Conservation (phyloP, 768 basidiomycete species). For the Boletus sp. region DNA sequence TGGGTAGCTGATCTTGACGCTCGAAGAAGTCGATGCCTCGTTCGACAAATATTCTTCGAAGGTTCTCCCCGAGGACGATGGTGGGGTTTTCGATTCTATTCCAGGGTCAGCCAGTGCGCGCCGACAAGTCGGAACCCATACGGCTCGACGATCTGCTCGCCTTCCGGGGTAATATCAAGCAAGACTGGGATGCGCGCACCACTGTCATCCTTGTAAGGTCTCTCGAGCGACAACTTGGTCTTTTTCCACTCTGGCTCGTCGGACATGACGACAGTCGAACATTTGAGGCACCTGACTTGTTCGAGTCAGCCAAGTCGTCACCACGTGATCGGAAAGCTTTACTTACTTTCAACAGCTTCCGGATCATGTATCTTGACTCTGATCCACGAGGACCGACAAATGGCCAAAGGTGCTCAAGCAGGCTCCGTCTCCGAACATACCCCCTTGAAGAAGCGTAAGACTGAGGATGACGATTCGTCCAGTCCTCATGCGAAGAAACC, state of each 20-base stretch:
- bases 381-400: constrained; percentile 32
- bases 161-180: constrained; percentile 68
- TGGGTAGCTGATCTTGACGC: constrained; percentile 33
- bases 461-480: constrained; percentile 54
- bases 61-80: constrained; percentile 59
- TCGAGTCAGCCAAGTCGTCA: neutral
- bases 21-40: constrained; percentile 79
- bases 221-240: constrained; percentile 68
- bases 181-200: constrained; percentile 62
- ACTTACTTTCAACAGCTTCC: neutral
- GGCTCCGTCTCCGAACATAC: constrained; percentile 29
- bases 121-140: constrained; percentile 36
- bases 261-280: constrained; percentile 13
- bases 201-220: constrained; percentile 77
- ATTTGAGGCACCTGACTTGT: neutral
- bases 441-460: constrained; percentile 58
- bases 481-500: constrained; percentile 55
- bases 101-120: constrained; percentile 17
- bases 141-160: constrained; percentile 71
- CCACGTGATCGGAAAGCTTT: constrained; percentile 28
- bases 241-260: constrained; percentile 52
- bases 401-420: constrained; percentile 28
- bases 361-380: constrained; percentile 27
- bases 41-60: constrained; percentile 70
- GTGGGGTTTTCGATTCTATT: constrained; percentile 55